Base-by-base conservation (phyloP, 2,329 filamentous ascomycete species). In the Dactylellina cionopaga region DNA sequence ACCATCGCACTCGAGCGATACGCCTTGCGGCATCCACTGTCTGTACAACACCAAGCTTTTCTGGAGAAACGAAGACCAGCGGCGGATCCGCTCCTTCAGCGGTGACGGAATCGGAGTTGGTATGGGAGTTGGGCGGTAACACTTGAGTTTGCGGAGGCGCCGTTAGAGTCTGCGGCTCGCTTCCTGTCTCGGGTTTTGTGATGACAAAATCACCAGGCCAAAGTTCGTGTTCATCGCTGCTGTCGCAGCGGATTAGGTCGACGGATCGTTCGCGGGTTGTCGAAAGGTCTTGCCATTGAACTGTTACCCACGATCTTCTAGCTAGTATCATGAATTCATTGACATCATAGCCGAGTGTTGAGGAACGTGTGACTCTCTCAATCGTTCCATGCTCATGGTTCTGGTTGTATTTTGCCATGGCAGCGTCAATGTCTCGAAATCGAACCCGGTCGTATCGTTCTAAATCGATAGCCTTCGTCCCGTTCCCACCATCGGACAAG, bases 281-380 rank as follows among this genome's bases (percentile, higher is more conserved):
- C 6, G 81, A 82, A 13, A 84, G 80, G 76, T 88, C 85, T 75
- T 88, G 86, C 87, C 87, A 89, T 71, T 84, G 83, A 3, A 88
- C 83, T 0, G 80, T 83, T 10, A 84, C 83, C n/a, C 80, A 79
- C 1, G 85, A 85, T 17, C 80, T 80, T 9, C 83, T 84, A 29
- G 81, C 80, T 54, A 83, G 80, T 55, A 88, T 80, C 10, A 83
- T 81, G 74, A 84, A 87, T 1, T 86, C 81, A 70, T 88, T 88
- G 74, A 88, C 78, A 74, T 89, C 86, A 76, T 85, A 87, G 1
- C 85, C 86, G 39, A 84, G 79, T 6, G 82, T 83, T 19, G 83
- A 80, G 2, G 81, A 81, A 7, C 82, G 78, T 22, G 83, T 80
- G 25, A 86, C 81, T 17, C 80, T 80, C 11, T 79, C 78, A 41